Percentiles rank a stretch among this genome's conserved stretches.
These are phyloP conservation scores for Solanum peruvianum DNA, from an alignment of 257 asterid species.

Conservation along the genomic window DNA sequence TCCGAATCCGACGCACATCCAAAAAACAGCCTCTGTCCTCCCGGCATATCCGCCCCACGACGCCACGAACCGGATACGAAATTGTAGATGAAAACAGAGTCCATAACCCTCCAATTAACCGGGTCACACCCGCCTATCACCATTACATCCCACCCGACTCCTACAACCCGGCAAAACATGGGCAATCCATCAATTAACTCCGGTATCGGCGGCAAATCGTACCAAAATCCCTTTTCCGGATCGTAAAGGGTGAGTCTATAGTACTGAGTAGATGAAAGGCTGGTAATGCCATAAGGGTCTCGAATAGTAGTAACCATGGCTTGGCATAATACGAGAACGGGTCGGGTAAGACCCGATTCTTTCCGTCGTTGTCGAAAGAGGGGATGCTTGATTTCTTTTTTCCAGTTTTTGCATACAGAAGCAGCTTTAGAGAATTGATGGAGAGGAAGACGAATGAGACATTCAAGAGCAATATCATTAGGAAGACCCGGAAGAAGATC, in stretches of 20 bases:
- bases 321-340: constrained; percentile 5
- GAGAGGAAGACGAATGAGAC: constrained; percentile 11
- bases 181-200: constrained; percentile 5
- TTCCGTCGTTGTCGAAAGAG: background rate
- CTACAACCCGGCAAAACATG: constrained; percentile 6
- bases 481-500: constrained; percentile 26
- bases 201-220: constrained; percentile 8
- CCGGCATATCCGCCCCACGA: constrained; percentile 9
- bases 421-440: background rate
- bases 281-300: background rate
- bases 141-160: constrained; percentile 4
- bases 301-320: background rate
- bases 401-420: constrained; percentile 8
- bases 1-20: constrained; percentile 7
- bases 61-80: constrained; percentile 10
- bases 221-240: background rate
- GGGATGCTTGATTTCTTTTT: background rate
- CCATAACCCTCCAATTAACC: background rate
- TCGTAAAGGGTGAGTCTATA: constrained; percentile 5
- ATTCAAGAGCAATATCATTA: constrained; percentile 8
- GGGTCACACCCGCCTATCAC: constrained; percentile 19
- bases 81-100: constrained; percentile 6
- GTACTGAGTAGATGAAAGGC: background rate
- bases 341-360: constrained; percentile 4
- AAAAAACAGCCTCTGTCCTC: background rate